Evolutionary conservation across 306 rosid genomes (phyloP).

Genomic region (Fragaria iinumae): DNA sequence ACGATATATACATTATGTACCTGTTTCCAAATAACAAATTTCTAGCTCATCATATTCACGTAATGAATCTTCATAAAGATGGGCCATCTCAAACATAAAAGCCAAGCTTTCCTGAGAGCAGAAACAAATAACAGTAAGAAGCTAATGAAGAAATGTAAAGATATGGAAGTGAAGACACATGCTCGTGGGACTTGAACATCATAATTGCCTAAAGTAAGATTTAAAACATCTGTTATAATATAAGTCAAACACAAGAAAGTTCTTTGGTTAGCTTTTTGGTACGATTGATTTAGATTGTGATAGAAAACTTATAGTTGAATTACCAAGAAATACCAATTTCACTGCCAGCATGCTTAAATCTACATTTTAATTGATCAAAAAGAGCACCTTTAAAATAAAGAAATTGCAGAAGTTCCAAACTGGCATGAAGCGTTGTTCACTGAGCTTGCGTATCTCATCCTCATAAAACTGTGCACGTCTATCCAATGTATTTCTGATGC

Average conservation of each 20-base stretch:
- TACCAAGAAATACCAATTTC: constrained; percentile 13
- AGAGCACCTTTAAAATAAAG: constrained; percentile 82
- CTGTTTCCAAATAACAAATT: constrained; percentile 95
- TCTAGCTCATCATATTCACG: constrained; percentile 96
- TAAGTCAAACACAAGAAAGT: constrained; percentile 3
- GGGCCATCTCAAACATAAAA: constrained; percentile 95
- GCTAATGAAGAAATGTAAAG: constrained; percentile 1
- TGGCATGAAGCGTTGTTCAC: constrained; percentile 97
- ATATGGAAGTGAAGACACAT: constrained; percentile 25
- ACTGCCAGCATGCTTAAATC: constrained; percentile 17
- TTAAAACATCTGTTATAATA: not conserved
- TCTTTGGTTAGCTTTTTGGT: not conserved
- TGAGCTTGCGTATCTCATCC: constrained; percentile 97
- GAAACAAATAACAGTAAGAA: constrained; percentile 22
- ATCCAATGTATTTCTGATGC: constrained; percentile 88
- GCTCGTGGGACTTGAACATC: constrained; percentile 4
- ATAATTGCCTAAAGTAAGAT: constrained; percentile 3
- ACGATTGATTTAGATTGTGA: not conserved
- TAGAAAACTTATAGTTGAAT: not conserved
- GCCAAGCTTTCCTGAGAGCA: constrained; percentile 94
- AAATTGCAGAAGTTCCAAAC: constrained; percentile 99
- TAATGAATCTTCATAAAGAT: constrained; percentile 93
- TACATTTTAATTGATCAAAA: constrained; percentile 31
- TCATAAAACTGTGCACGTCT: constrained; percentile 96
- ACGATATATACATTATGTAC: constrained; percentile 40